Evolutionary conservation across 345 rosid genomes (phyloP), one percentile per base, ranked within the genome.

Genomic region (Brassica cretica): DNA sequence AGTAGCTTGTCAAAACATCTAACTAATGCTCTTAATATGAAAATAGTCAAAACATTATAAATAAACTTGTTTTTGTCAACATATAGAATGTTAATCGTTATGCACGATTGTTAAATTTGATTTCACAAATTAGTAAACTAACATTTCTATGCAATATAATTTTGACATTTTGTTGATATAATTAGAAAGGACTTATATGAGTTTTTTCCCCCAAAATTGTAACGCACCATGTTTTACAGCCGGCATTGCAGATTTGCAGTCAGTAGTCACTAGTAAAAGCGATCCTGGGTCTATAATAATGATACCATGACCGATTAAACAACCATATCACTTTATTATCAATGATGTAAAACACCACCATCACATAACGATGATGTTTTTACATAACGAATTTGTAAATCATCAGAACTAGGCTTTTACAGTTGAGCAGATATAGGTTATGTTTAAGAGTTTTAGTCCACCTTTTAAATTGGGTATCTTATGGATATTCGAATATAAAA

Each of bases 1-100:
- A 21, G 56, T 66, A 65, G 73, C 73, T 72, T 72, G 30, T 30
- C 49, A 72, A 32, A 56, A 56, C 72, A 72, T 60, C 53, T 58
- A 78, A 77, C 66, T 55, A 63, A 53, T 62, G 58, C 41, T 35
- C 18, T n/a, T 61, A 44, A 68, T 4, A 30, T 27, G 8, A 19
- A 66, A 55, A 37, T 58, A 56, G 53, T 10, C 14, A 4, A 6
- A 46, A 21, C 2, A 6, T 32, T 21, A 5, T 5, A 63, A 29
- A 14, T 19, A 64, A 49, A 49, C 16, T 14, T 18, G 55, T 14
- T 49, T n/a, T 35, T 35, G 8, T 35, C 41, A 35, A 6, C 21
- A 19, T 19, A 19, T 2, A 1, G 1, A 35, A 1, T 35, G 41
- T 63, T 63, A 51, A 51, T 5, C 19, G 2, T 51, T 15, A n/a